Percentiles rank a stretch among this genome's conserved stretches.
phyloP scores from a whole-genome alignment of 148 eudicot genomes.

The Amaranthus cruentus region DNA sequence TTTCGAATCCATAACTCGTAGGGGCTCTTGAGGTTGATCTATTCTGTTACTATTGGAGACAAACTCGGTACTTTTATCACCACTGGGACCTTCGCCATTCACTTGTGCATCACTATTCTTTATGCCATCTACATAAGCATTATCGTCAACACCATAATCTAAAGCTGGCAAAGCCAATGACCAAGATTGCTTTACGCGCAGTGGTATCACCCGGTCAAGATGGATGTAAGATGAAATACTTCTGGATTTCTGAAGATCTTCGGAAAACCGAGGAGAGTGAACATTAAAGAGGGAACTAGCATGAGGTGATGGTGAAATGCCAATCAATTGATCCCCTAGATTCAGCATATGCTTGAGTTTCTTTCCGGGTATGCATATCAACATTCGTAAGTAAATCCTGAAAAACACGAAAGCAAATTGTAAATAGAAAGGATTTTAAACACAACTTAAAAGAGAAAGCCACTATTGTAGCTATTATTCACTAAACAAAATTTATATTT shows the following conservation, averaged over 20 bases:
- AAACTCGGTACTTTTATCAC: conserved; percentile 22
- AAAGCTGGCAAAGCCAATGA: conserved; percentile 66
- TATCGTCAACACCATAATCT: conserved; percentile 28
- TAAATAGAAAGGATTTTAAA: background rate
- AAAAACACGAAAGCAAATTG: conserved; percentile 9
- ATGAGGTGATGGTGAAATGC: conserved; percentile 66
- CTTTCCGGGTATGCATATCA: conserved; percentile 89
- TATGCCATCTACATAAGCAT: conserved; percentile 41
- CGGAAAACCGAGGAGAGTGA: conserved; percentile 51
- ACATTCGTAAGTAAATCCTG: conserved; percentile 90
- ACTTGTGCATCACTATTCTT: conserved; percentile 38
- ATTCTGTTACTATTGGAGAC: conserved; percentile 29
- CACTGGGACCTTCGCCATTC: conserved; percentile 36
- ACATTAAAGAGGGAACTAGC: conserved; percentile 52
- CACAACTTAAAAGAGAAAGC: background rate
- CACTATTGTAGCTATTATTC: background rate
- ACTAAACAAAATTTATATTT: background rate
- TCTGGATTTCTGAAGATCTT: conserved; percentile 46
- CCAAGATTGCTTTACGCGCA: conserved; percentile 91
- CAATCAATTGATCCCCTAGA: conserved; percentile 54
- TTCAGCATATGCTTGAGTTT: conserved; percentile 67
- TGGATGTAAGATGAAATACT: conserved; percentile 64
- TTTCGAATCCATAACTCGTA: conserved; percentile 92
- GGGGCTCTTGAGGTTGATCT: conserved; percentile 60
- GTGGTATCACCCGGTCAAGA: conserved; percentile 59